Conservation (phyloP, 164 flowering plant species). For the Brasenia schreberi region DNA sequence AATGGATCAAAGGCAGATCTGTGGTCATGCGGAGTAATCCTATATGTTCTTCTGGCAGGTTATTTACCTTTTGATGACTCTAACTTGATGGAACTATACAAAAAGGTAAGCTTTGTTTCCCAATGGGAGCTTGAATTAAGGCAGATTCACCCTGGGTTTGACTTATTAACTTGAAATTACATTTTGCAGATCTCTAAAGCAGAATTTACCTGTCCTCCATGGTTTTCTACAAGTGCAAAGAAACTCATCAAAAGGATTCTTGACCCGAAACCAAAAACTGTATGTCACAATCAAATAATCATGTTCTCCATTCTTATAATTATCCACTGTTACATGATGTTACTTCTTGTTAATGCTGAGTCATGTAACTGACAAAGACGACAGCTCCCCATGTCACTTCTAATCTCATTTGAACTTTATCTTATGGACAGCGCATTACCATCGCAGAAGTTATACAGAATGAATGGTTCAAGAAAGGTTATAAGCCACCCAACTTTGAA, state of each 20-base stretch:
- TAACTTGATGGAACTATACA: conserved; percentile 6
- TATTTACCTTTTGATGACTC: conserved; percentile 10
- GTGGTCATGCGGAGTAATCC: conserved; percentile 10
- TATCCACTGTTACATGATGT: too few species aligned
- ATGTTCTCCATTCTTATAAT: too few species aligned
- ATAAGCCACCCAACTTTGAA: conserved; percentile 65
- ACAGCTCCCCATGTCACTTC: too few species aligned
- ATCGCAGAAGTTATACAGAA: conserved; percentile 71
- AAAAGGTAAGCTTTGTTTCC: conserved; percentile 5
- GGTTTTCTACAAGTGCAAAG: conserved; percentile 92
- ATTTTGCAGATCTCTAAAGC: conserved; percentile 69
- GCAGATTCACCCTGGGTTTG: too few species aligned
- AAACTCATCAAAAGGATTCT: conserved; percentile 76
- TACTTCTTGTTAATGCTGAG: too few species aligned
- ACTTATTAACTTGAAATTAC: too few species aligned
- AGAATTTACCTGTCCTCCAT: conserved; percentile 77
- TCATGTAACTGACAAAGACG: too few species aligned
- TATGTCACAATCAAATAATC: conserved; percentile 26
- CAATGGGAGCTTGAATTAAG: too few species aligned
- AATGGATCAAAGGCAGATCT: conserved; percentile 8
- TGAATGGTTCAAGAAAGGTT: conserved; percentile 99
- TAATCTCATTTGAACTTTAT: too few species aligned
- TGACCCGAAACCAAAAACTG: conserved; percentile 76
- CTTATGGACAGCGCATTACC: conserved; percentile 69
- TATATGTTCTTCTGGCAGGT: conserved; percentile 11